These are phyloP conservation scores for Selaginella tamariscina DNA, from an alignment of 75 land plant genomes.

Conservation along the genomic window DNA sequence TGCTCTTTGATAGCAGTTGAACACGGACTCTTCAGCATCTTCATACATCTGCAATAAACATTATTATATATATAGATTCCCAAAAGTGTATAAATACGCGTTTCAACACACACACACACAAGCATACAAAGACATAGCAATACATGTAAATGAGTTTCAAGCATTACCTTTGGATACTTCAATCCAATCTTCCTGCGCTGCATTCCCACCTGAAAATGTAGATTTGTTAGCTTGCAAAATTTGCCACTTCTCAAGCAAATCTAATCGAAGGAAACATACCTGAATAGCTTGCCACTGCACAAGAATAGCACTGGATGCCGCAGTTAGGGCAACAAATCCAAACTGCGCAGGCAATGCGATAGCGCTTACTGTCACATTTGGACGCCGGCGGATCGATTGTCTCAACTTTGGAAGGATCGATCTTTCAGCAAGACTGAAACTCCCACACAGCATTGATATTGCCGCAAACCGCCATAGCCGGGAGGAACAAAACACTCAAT, in stretches of 20 bases:
- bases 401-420: no score
- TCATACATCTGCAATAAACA: slow-evolving; percentile 34
- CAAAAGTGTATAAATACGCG: no score
- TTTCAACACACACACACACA: no score
- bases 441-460: no score
- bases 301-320: slow-evolving; percentile 27
- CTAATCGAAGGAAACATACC: slow-evolving; percentile 8
- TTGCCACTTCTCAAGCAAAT: background rate
- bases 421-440: no score
- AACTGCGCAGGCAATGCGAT: slow-evolving; percentile 20
- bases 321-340: slow-evolving; percentile 27
- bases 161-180: slow-evolving; percentile 26
- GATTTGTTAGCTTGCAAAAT: no score
- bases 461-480: no score
- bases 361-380: background rate
- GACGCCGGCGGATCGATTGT: no score
- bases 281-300: slow-evolving; percentile 34
- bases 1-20: slow-evolving; percentile 37
- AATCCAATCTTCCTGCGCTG: slow-evolving; percentile 27
- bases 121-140: no score
- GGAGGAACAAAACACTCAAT: no score
- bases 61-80: no score
- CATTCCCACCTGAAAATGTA: slow-evolving; percentile 21
- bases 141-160: background rate
- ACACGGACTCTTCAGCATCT: slow-evolving; percentile 28